Percentiles rank a stretch among this genome's conserved stretches.
Evolutionary conservation across 345 rosid species (phyloP).

Genomic region (Sisymbrium irio): DNA sequence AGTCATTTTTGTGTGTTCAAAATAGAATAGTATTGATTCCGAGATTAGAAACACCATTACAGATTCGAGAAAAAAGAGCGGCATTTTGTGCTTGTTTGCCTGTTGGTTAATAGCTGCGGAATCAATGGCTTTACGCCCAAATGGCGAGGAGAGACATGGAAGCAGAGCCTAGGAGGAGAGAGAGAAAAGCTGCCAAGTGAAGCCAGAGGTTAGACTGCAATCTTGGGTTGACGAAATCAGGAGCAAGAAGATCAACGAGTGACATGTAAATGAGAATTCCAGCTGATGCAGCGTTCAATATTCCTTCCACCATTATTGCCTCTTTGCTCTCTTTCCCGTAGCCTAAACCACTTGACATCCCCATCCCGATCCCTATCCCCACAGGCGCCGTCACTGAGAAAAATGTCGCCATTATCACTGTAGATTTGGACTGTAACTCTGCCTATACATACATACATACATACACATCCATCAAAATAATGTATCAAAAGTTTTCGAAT

Average conservation of each 20-base stretch:
- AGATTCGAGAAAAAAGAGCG: conserved; percentile 23
- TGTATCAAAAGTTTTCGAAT: too few relatives aligned
- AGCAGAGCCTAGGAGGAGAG: conserved; percentile 57
- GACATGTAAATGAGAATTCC: conserved; percentile 82
- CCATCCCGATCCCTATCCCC: conserved; percentile 67
- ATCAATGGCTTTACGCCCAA: conserved; percentile 47
- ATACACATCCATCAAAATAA: not conserved
- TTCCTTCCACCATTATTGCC: conserved; percentile 57
- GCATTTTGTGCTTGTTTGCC: conserved; percentile 14
- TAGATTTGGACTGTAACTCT: conserved; percentile 41
- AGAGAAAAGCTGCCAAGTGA: conserved; percentile 51
- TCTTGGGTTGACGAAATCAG: conserved; percentile 61
- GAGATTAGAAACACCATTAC: conserved; percentile 24
- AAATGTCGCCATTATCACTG: conserved; percentile 62
- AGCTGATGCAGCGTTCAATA: conserved; percentile 59
- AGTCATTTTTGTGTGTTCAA: not conserved
- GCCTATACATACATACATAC: conserved; percentile 41
- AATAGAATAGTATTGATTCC: conserved; percentile 35
- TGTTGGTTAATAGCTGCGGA: not conserved
- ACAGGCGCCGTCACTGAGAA: conserved; percentile 65
- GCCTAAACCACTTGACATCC: conserved; percentile 39
- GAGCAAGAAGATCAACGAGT: conserved; percentile 76
- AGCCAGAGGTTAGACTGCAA: conserved; percentile 52
- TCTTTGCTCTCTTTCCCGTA: conserved; percentile 49
- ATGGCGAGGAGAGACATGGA: conserved; percentile 67